Percentiles rank a stretch among this genome's conserved stretches.
These are phyloP conservation scores for Aurinia saxatilis DNA, from an alignment of 345 rosid genomes.

Conservation along the genomic window DNA sequence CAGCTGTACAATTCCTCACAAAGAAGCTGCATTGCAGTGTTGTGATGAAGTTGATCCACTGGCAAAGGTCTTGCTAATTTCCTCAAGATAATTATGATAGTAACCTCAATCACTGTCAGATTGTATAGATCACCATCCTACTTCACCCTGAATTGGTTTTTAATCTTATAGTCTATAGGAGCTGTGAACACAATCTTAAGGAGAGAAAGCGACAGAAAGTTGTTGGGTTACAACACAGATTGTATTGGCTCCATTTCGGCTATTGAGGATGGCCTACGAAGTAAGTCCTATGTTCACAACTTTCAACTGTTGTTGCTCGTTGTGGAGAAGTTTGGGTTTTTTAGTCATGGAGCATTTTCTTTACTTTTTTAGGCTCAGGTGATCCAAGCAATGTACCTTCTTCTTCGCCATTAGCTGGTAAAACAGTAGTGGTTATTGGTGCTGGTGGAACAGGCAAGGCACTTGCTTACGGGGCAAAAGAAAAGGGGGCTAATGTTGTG, in stretches of 20 bases:
- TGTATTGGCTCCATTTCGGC: slow-evolving; percentile 94
- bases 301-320: background rate
- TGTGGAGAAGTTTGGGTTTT: background rate
- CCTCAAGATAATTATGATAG: background rate
- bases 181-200: slow-evolving; percentile 88
- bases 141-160: slow-evolving; percentile 8
- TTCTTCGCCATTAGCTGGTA: slow-evolving; percentile 70
- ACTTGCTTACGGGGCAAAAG: slow-evolving; percentile 91
- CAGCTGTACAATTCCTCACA: slow-evolving; percentile 94
- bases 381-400: slow-evolving; percentile 19
- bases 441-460: slow-evolving; percentile 98
- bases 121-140: background rate
- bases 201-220: slow-evolving; percentile 68
- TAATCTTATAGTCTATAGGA: slow-evolving; percentile 70
- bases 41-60: slow-evolving; percentile 85
- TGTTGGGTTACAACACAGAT: slow-evolving; percentile 80
- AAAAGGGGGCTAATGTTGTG: slow-evolving; percentile 75
- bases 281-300: slow-evolving; percentile 31
- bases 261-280: slow-evolving; percentile 85
- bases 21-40: slow-evolving; percentile 74
- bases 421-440: slow-evolving; percentile 83
- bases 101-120: background rate
- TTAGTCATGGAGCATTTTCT: background rate
- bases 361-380: slow-evolving; percentile 34
- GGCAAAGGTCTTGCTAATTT: slow-evolving; percentile 56